A percentile compares a stretch with the other conserved stretches of the same genome.
phyloP scores from a whole-genome alignment of 2,329 filamentous ascomycete species.

The Alternaria panax region DNA sequence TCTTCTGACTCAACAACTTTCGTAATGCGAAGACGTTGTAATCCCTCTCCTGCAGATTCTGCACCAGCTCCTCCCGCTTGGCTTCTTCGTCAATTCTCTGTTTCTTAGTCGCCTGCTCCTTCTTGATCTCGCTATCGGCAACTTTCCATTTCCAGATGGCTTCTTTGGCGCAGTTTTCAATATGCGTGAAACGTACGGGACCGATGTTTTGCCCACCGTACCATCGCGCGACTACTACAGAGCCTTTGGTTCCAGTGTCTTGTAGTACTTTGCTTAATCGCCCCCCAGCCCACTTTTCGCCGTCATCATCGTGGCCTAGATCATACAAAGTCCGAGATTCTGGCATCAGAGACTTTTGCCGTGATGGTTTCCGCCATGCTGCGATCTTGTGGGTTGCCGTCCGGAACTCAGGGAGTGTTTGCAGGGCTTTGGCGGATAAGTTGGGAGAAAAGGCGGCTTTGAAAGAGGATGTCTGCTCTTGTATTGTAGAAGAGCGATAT shows the following conservation, averaged over 20 bases:
- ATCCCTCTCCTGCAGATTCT: constrained; percentile 53
- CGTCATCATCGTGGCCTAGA: constrained; percentile 60
- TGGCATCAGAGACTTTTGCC: constrained; percentile 55
- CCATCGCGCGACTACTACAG: constrained; percentile 62
- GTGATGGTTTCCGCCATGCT: constrained; percentile 59
- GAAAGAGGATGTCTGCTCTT: constrained; percentile 62
- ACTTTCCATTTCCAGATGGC: constrained; percentile 55
- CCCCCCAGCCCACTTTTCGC: constrained; percentile 61
- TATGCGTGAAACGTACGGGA: constrained; percentile 61
- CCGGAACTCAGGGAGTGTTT: constrained; percentile 54
- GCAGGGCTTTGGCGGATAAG: constrained; percentile 51
- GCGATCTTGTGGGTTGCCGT: constrained; percentile 60
- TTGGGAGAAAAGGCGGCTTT: constrained; percentile 59
- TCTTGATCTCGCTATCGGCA: constrained; percentile 40
- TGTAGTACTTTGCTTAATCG: constrained; percentile 57
- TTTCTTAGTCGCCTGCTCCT: constrained; percentile 48
- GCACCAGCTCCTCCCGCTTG: constrained; percentile 49
- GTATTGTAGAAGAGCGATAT: constrained; percentile 55
- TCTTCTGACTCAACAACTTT: constrained; percentile 55
- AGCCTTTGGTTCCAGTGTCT: constrained; percentile 54
- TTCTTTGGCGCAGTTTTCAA: constrained; percentile 58
- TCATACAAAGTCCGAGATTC: constrained; percentile 50
- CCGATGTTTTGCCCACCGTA: constrained; percentile 63
- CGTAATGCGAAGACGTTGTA: constrained; percentile 58
- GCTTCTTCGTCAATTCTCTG: constrained; percentile 47